Base-by-base conservation (phyloP, 352 stramenopile genomes). In the Globisporangium orthogonon region DNA sequence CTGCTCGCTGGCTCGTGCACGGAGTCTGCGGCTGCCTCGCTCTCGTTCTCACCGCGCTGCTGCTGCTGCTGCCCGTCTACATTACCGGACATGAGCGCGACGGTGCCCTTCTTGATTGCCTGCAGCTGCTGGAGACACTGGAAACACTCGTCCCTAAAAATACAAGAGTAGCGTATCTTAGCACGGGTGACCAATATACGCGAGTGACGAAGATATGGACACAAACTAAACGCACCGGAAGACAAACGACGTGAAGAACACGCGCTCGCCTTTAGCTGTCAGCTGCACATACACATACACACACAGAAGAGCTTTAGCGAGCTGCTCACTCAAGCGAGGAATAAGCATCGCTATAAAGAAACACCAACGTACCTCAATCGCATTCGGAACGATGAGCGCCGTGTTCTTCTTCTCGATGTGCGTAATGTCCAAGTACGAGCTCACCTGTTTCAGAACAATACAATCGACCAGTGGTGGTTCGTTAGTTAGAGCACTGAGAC, bases 361-460 rank as follows among this genome's bases (percentile, higher is more conserved):
- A 45, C n/a, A n/a, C n/a, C n/a, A 15, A 33, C 65, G 39, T 59
- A 94, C 80, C 80, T 94, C 85, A 37, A 93, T 88, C 14, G 80
- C 85, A 44, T 94, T 94, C 3, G 85, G 85, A 7, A 93, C 85
- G 54, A 94, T 90, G 29, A 94, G 59, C 7, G 85, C 83, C 2
- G 83, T 88, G 47, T 93, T 91, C 51, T 94, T 94, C 59, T 92
- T 92, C 59, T 91, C 85, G 58, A 94, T 78, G 29, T 54, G 46
- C 28, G 63, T 65, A 54, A 94, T 90, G 14, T 92, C 77, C n/a
- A 79, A 69, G 43, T 87, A 88, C 6, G 71, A 82, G n/a, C 76
- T 60, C 35, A 92, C 80, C 82, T 92, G 52, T 46, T n/a, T n/a
- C 17, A 4, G 6, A 10, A 2, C 31, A 45, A 33, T 9, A 1